Conservation (phyloP, 805 yeast species). For the Scheffersomyces coipomensis region DNA sequence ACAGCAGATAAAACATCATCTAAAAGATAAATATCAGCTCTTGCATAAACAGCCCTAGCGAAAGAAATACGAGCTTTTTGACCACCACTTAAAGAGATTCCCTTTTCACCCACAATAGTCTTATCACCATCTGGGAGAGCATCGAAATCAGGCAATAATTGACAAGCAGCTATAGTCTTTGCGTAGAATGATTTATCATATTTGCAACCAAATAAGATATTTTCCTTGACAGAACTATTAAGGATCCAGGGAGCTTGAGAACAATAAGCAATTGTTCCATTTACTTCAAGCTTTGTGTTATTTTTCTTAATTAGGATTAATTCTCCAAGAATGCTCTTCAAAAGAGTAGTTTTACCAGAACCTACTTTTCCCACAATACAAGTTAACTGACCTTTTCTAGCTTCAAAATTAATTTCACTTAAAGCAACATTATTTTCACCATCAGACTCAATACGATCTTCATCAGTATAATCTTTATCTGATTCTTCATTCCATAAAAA, state of each 20-base stretch:
- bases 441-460: conserved; percentile 12
- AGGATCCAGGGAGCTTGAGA: conserved; percentile 42
- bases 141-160: conserved; percentile 31
- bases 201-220: conserved; percentile 33
- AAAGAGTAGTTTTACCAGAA: conserved; percentile 35
- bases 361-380: conserved; percentile 42
- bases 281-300: conserved; percentile 14
- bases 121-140: conserved; percentile 37
- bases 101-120: conserved; percentile 41
- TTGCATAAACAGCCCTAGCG: conserved; percentile 39
- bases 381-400: conserved; percentile 31
- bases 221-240: conserved; percentile 36
- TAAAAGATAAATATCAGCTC: conserved; percentile 34
- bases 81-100: conserved; percentile 40
- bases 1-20: conserved; percentile 42
- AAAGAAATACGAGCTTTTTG: conserved; percentile 40
- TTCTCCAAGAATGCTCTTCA: conserved; percentile 32
- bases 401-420: conserved; percentile 26
- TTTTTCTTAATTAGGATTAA: conserved; percentile 16
- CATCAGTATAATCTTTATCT: conserved; percentile 24
- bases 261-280: conserved; percentile 37
- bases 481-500: conserved; percentile 31
- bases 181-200: conserved; percentile 28
- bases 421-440: conserved; percentile 23
- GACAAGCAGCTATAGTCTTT: conserved; percentile 35